A percentile compares a stretch with the other conserved stretches of the same genome.
Evolutionary conservation across 2,329 filamentous ascomycete genomes (phyloP).

Genomic region (Stemphylium vesicarium): DNA sequence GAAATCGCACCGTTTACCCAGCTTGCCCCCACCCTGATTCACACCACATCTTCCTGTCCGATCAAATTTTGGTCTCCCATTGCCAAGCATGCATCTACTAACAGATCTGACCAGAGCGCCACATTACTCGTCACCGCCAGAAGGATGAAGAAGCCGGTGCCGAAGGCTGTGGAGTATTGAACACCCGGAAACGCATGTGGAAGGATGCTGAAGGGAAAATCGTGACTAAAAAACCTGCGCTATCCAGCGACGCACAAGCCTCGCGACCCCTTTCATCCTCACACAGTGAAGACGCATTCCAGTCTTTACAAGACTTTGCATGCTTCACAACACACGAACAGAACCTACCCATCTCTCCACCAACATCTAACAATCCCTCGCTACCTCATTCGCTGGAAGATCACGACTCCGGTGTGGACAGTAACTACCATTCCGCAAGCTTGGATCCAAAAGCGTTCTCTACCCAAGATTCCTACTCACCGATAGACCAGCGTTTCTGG

Average conservation of each 20-base stretch:
- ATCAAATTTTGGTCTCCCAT: not conserved
- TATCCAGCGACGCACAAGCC: constrained; percentile 20
- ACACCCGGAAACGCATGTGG: constrained; percentile 62
- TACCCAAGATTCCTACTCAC: constrained; percentile 29
- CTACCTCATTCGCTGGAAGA: constrained; percentile 37
- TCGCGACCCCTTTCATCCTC: constrained; percentile 8
- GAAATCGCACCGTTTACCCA: too few species aligned
- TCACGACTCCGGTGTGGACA: constrained; percentile 36
- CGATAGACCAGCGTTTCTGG: constrained; percentile 42
- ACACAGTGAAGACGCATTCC: constrained; percentile 20
- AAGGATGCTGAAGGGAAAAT: constrained; percentile 61
- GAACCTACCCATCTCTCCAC: constrained; percentile 44
- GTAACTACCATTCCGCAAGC: constrained; percentile 23
- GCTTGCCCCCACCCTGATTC: too few species aligned
- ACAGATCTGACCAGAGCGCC: constrained; percentile 56
- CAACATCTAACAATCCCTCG: constrained; percentile 40
- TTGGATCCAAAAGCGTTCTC: constrained; percentile 28
- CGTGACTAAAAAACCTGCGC: constrained; percentile 52
- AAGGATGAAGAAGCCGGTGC: constrained; percentile 64
- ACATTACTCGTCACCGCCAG: constrained; percentile 61
- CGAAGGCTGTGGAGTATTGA: constrained; percentile 57
- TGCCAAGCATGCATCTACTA: constrained; percentile 20
- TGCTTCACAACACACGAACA: constrained; percentile 29
- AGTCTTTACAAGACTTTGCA: constrained; percentile 28
- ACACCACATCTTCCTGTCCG: too few species aligned